Conservation (phyloP, 2,329 filamentous ascomycete genomes). For the Colletotrichum falcatum region DNA sequence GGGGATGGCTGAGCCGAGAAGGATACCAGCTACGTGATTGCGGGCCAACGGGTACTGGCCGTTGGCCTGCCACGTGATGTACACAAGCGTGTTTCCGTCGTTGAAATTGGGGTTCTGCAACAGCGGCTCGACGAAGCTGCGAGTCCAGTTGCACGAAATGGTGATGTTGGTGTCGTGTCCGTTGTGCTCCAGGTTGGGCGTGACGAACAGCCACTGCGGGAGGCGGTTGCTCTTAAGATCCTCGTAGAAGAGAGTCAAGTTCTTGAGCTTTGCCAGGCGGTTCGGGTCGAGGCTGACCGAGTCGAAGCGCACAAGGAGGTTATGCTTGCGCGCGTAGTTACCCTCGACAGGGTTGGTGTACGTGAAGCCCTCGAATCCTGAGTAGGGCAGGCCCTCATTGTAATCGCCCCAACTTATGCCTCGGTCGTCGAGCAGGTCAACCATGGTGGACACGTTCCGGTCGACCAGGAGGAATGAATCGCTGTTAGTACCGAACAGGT, state of each 20-base stretch:
- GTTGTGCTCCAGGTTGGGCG: constrained; percentile 27
- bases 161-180: constrained; percentile 33
- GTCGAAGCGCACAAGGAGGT: constrained; percentile 24
- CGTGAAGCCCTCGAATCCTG: constrained; percentile 42
- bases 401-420: constrained; percentile 50
- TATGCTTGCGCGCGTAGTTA: constrained; percentile 30
- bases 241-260: constrained; percentile 12
- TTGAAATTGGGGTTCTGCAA: constrained; percentile 64
- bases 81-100: constrained; percentile 61
- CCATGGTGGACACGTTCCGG: constrained; percentile 62
- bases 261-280: background rate
- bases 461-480: constrained; percentile 70
- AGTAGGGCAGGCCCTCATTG: constrained; percentile 46
- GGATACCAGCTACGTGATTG: constrained; percentile 77
- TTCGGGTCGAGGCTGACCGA: background rate
- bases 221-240: constrained; percentile 16
- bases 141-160: constrained; percentile 61
- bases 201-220: constrained; percentile 25
- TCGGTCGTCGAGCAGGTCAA: constrained; percentile 49
- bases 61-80: constrained; percentile 85
- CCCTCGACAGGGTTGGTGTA: constrained; percentile 17
- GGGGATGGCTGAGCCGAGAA: constrained; percentile 81
- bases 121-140: constrained; percentile 65
- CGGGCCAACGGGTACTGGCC: constrained; percentile 70
- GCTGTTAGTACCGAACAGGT: constrained; percentile 72